These are phyloP conservation scores for Fraxinus paxiana DNA, from an alignment of 305 asterid genomes.

Conservation along the genomic window DNA sequence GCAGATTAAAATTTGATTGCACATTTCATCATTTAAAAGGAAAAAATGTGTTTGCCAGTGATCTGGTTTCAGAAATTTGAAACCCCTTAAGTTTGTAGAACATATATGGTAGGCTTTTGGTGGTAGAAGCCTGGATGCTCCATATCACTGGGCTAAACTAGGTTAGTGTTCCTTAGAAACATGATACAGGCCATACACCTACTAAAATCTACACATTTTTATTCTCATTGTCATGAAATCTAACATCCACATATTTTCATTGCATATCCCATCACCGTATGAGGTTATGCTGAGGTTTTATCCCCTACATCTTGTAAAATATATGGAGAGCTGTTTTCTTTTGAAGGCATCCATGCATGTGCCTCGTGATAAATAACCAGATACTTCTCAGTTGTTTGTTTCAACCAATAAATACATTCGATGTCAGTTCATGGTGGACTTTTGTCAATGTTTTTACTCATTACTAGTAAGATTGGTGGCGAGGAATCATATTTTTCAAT, in stretches of 20 bases:
- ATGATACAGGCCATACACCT: background rate
- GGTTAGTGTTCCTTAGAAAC: background rate
- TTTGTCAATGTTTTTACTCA: slow-evolving; percentile 6
- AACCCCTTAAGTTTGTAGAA: background rate
- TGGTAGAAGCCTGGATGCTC: background rate
- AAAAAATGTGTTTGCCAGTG: background rate
- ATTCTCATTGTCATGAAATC: background rate
- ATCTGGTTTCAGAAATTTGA: background rate
- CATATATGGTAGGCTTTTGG: background rate
- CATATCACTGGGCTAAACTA: background rate
- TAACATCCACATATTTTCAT: background rate
- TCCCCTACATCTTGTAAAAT: background rate
- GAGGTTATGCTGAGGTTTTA: background rate
- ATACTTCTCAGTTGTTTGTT: background rate
- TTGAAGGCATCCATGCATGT: background rate
- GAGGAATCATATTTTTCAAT: slow-evolving; percentile 6
- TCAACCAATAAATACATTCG: background rate
- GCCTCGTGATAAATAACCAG: background rate
- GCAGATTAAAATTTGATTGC: background rate
- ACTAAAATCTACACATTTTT: background rate
- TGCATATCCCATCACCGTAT: background rate
- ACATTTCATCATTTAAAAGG: background rate
- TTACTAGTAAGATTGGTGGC: slow-evolving; percentile 8
- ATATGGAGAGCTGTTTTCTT: background rate
- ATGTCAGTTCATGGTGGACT: background rate